phyloP scores from a whole-genome alignment of 805 yeast species.

The Teunomyces kruisii region DNA sequence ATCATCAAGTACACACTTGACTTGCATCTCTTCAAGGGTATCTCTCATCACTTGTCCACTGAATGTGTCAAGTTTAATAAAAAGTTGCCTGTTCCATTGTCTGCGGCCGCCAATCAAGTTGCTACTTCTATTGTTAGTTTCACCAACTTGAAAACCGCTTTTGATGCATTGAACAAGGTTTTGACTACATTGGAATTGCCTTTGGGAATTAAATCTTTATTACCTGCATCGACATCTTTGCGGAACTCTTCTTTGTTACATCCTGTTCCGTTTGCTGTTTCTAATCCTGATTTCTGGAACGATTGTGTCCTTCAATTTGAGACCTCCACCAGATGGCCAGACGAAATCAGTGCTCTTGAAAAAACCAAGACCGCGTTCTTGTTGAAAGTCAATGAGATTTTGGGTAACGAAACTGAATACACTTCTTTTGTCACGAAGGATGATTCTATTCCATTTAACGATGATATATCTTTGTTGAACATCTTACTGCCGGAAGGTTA shows the following conservation, averaged over 20 bases:
- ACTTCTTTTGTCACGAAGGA: slow-evolving; percentile 65
- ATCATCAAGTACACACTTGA: slow-evolving; percentile 64
- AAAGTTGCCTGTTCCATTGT: slow-evolving; percentile 57
- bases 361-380: slow-evolving; percentile 89
- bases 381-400: slow-evolving; percentile 53
- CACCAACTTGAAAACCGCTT: slow-evolving; percentile 38
- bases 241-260: slow-evolving; percentile 73
- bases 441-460: slow-evolving; percentile 61
- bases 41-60: slow-evolving; percentile 34
- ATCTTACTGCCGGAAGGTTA: slow-evolving; percentile 86
- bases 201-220: slow-evolving; percentile 64
- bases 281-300: slow-evolving; percentile 76
- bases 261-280: slow-evolving; percentile 79
- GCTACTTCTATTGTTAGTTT: slow-evolving; percentile 28
- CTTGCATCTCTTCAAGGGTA: slow-evolving; percentile 56
- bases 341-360: slow-evolving; percentile 80
- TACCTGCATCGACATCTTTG: slow-evolving; percentile 72
- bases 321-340: slow-evolving; percentile 93
- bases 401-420: slow-evolving; percentile 53
- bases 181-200: slow-evolving; percentile 58
- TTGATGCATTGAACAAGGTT: slow-evolving; percentile 50
- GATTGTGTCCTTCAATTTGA: slow-evolving; percentile 86
- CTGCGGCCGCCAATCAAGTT: slow-evolving; percentile 57
- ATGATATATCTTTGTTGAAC: slow-evolving; percentile 55
- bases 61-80: slow-evolving; percentile 48